Conservation (phyloP, 1,284 basidiomycete genomes). For the Puccinia horiana region DNA sequence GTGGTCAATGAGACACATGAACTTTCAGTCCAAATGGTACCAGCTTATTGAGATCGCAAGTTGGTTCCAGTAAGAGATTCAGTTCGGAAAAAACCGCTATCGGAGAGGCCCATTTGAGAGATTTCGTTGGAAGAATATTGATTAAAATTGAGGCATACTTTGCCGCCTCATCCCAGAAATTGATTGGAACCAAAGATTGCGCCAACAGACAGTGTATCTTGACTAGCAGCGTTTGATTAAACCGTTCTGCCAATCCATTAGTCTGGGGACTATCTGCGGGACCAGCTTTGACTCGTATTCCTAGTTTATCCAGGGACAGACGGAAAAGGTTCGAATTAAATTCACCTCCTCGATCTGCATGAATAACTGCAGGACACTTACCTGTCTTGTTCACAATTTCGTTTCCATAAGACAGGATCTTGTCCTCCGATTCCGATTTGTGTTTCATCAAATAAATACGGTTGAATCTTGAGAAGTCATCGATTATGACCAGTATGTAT, state of each 20-base stretch:
- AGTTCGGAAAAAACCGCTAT: neutral
- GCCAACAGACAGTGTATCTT: too few relatives aligned
- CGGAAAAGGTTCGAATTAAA: too few relatives aligned
- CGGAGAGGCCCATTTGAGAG: neutral
- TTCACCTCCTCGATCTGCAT: too few relatives aligned
- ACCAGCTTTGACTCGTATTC: too few relatives aligned
- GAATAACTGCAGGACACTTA: too few relatives aligned
- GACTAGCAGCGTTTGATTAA: too few relatives aligned
- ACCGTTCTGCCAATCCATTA: neutral
- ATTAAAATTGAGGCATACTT: too few relatives aligned
- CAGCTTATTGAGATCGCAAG: neutral
- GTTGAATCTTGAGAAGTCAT: neutral
- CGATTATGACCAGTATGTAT: slow-evolving; percentile 6
- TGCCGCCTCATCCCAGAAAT: too few relatives aligned
- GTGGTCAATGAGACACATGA: neutral
- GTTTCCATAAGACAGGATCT: neutral
- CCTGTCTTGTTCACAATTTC: too few relatives aligned
- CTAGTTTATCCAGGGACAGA: too few relatives aligned
- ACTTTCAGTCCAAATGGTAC: slow-evolving; percentile 12
- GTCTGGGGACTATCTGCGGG: too few relatives aligned
- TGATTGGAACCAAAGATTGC: too few relatives aligned
- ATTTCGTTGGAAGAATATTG: neutral
- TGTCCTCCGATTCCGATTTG: neutral
- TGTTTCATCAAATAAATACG: neutral
- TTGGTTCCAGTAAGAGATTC: neutral